Conservation (phyloP, 441 rosid species). For the Croton laevigatus region DNA sequence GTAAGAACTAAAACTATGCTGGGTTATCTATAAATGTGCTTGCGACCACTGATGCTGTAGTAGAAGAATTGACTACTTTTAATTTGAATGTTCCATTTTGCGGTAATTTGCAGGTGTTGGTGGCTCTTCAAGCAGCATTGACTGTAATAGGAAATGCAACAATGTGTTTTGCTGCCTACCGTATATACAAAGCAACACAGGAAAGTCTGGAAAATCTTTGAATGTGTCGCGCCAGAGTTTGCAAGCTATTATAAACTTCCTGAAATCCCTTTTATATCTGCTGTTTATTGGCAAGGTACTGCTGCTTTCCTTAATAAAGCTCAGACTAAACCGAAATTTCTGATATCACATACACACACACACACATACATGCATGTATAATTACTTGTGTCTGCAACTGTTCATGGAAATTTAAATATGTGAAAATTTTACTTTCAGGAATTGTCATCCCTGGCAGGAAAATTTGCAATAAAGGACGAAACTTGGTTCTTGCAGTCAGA, state of each 20-base stretch:
- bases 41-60: neutral
- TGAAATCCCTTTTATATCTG: neutral
- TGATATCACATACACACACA: neutral
- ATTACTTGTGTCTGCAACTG: neutral
- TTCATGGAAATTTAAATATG: neutral
- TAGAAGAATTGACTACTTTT: neutral
- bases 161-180: conserved; percentile 77
- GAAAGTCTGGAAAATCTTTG: conserved; percentile 43
- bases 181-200: conserved; percentile 51
- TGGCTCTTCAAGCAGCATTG: conserved; percentile 81
- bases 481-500: neutral
- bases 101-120: conserved; percentile 47
- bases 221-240: conserved; percentile 18
- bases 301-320: neutral
- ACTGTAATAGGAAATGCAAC: conserved; percentile 79
- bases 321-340: neutral
- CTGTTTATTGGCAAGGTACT: conserved; percentile 15
- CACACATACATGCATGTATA: neutral
- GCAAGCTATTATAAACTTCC: neutral
- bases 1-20: neutral
- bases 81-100: neutral
- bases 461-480: conserved; percentile 1
- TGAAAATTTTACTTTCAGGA: neutral
- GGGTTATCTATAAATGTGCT: neutral
- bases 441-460: neutral